Evolutionary conservation across 2,329 filamentous ascomycete genomes (phyloP), one percentile per base, ranked within the genome.

Genomic region (Colletotrichum lindemuthianum): DNA sequence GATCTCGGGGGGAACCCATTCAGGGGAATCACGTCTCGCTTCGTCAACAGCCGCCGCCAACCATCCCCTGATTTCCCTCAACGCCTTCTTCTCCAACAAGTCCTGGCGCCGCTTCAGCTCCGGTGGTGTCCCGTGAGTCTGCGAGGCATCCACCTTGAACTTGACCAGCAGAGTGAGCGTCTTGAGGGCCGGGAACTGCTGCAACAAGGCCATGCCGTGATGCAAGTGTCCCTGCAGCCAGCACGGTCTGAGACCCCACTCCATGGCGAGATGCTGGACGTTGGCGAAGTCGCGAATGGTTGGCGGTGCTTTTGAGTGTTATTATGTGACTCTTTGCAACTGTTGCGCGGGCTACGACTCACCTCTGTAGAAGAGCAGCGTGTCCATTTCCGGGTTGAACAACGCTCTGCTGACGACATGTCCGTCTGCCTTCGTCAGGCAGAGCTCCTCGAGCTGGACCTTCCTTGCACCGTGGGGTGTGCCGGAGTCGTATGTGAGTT

Each of bases 231-330:
- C 13, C 1, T 55, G 43, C 8, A 64, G 16, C 63, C 63, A 66
- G 11, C 63, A 64, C 2, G 63, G 60, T 10, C 49, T 47, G 8
- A 66, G 59, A 32, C 63, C 63, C 63, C 63, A 66, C 16, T 64
- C 60, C 60, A 66, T 66, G 49, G 63, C 63, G 10, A 66, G 63
- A 16, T 64, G 36, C 37, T 39, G 59, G 10, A 66, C 9, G 41
- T 55, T 54, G 37, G 43, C 15, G 10, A 53, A 66, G 48, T 44
- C 54, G 53, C 33, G 13, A n/a, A 32, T 49, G 1, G 49, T n/a
- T 0, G 58, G 51, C 63, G 47, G 2, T 15, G n/a, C 32, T 44
- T 3, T 12, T 10, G 0, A 13, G 16, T 24, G 24, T 24, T 24
- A 24, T 3, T 24, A 24, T 4, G 24, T 24, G 24, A 24, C 24